Percentiles rank a stretch among this genome's conserved stretches.
phyloP scores from a whole-genome alignment of 2,329 filamentous ascomycete genomes.

The Byssothecium circinans region DNA sequence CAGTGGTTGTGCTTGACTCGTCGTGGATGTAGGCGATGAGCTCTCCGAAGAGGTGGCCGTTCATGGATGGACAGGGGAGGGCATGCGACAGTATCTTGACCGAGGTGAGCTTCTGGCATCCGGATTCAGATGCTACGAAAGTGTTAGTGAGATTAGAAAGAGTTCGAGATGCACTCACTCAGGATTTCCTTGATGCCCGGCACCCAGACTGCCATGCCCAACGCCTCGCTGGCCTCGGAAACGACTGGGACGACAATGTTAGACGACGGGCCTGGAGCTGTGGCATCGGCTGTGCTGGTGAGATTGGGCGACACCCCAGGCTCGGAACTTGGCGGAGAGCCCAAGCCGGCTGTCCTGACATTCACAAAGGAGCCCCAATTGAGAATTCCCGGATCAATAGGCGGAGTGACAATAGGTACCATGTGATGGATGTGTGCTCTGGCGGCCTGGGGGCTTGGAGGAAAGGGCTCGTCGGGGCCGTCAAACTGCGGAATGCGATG shows the following conservation, averaged over 20 bases:
- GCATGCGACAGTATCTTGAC: conserved; percentile 64
- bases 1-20: conserved; percentile 54
- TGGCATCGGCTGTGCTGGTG: conserved; percentile 20
- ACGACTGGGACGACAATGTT: conserved; percentile 29
- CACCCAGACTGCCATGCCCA: conserved; percentile 36
- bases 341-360: conserved; percentile 39
- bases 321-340: conserved; percentile 46
- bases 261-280: conserved; percentile 25
- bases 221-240: conserved; percentile 22
- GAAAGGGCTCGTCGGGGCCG: conserved; percentile 16
- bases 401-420: conserved; percentile 50
- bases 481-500: conserved; percentile 20
- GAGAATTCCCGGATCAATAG: conserved; percentile 46
- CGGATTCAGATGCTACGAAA: conserved; percentile 35
- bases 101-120: conserved; percentile 40
- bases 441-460: conserved; percentile 22
- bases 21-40: conserved; percentile 60
- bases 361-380: conserved; percentile 45
- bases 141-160: conserved; percentile 11
- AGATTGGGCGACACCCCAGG: conserved; percentile 36
- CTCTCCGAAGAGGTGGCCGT: conserved; percentile 55
- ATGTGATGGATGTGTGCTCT: conserved; percentile 34
- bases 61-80: conserved; percentile 57
- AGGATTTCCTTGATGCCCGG: conserved; percentile 33
- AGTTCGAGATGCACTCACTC: conserved; percentile 26